Percentiles rank a stretch among this genome's conserved stretches.
Evolutionary conservation across 208 protist species (phyloP).

Genomic region (Tritrichomonas foetus): DNA sequence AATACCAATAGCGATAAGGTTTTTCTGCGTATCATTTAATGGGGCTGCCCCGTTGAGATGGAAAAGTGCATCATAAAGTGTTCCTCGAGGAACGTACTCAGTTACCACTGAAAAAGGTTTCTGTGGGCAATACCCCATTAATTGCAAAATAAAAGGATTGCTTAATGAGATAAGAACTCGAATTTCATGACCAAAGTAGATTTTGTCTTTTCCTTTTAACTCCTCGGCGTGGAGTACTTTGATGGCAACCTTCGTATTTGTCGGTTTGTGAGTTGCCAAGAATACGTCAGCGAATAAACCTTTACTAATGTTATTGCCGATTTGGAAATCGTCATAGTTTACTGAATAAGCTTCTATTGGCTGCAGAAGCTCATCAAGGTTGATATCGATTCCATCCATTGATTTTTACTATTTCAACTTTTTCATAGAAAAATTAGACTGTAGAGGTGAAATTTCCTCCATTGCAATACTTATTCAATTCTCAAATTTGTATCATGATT

Average conservation of each 20-base stretch:
- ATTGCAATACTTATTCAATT: too few species aligned
- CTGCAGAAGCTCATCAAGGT: too few species aligned
- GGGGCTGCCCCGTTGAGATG: background rate
- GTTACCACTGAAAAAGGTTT: background rate
- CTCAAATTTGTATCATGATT: too few species aligned
- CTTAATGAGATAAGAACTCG: background rate
- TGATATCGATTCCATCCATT: too few species aligned
- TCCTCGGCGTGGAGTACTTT: background rate
- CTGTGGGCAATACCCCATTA: background rate
- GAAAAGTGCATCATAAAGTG: background rate
- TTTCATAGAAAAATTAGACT: background rate
- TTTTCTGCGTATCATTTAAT: background rate
- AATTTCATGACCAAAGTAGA: background rate
- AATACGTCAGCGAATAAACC: background rate
- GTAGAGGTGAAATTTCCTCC: too few species aligned
- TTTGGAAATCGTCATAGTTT: background rate
- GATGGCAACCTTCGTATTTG: background rate
- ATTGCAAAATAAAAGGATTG: background rate
- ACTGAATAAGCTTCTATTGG: background rate
- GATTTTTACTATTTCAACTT: background rate
- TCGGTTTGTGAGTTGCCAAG: background rate
- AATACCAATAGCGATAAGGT: constrained; percentile 50
- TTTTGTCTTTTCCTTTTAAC: background rate
- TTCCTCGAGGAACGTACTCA: background rate
- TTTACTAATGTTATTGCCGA: background rate